Evolutionary conservation across 805 yeast species (phyloP), one percentile per base, ranked within the genome.

Genomic region (Jamesozyma piceae): DNA sequence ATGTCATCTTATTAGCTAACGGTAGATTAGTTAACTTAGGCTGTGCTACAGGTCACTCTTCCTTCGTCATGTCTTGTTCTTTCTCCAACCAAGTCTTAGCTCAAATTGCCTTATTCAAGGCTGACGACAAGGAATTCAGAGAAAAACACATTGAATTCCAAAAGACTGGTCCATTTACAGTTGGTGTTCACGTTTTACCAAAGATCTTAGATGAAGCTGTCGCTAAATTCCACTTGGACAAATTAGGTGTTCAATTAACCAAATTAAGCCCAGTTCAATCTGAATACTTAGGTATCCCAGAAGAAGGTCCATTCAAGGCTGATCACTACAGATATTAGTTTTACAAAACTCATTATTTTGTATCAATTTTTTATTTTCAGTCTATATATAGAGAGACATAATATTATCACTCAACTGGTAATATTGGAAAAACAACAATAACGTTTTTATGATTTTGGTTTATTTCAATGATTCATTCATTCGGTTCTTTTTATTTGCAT

Each of bases 31-130:
- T 90, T 67, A 90, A 90, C 88, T 78, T 90, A 67, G 98, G 98
- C 63, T 92, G 97, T 77, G 98, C 97, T 67, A 90, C 97, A 63
- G 98, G 98, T 67, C 98, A 90, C 79, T 84, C 97, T 41, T 87
- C 97, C 34, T 90, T 90, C 67, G 98, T 90, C 65, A 90, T 90
- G 98, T 88, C 97, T 51, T 92, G 97, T 75, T 92, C 97, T 43
- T 90, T 90, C 95, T 86, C 97, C 61, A 90, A 90, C 85, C 98
- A 90, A 77, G 97, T 90, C 53, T 78, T 90, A 67, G 98, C 98
- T 60, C 98, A 90, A 77, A 90, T 89, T 64, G 97, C 97, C 62
- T 75, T 89, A 67, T 90, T 75, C 94, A 90, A 88, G 71, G 80
- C 94, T 62, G 63, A 81, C 51, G 88, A 90, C 73, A 72, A 67